Percentiles rank a stretch among this genome's conserved stretches.
These are phyloP conservation scores for Ceratocystis harringtonii DNA, from an alignment of 2,329 filamentous ascomycete species.

Conservation along the genomic window DNA sequence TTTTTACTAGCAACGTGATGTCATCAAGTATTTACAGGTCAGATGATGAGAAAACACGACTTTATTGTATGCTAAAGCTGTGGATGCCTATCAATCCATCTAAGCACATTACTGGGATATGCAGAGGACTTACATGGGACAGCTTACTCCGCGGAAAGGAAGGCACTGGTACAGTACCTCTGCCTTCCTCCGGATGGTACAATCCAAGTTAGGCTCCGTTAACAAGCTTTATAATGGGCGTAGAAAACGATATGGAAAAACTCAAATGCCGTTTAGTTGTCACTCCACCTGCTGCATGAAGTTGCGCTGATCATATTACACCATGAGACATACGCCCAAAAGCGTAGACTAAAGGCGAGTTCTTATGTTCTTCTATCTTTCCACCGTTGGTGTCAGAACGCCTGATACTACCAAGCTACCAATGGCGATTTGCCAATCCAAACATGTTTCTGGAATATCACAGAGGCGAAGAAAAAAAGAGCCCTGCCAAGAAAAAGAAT, in stretches of 20 bases:
- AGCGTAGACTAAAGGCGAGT: slow-evolving; percentile 43
- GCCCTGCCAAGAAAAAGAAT: neutral
- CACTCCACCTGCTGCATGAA: slow-evolving; percentile 47
- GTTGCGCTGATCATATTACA: slow-evolving; percentile 45
- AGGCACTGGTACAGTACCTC: slow-evolving; percentile 39
- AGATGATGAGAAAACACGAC: slow-evolving; percentile 29
- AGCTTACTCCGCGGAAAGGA: slow-evolving; percentile 40
- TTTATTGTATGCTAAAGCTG: slow-evolving; percentile 24
- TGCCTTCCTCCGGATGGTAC: slow-evolving; percentile 46
- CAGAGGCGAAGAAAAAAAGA: slow-evolving; percentile 30
- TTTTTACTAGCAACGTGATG: slow-evolving; percentile 28
- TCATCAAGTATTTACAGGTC: slow-evolving; percentile 30
- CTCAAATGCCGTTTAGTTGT: slow-evolving; percentile 31
- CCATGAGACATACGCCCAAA: slow-evolving; percentile 42
- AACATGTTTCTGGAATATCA: slow-evolving; percentile 45
- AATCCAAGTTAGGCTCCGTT: slow-evolving; percentile 39
- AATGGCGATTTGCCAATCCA: slow-evolving; percentile 43
- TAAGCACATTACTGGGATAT: slow-evolving; percentile 47
- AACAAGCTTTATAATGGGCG: slow-evolving; percentile 39
- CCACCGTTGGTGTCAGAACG: slow-evolving; percentile 12
- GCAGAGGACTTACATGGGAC: slow-evolving; percentile 37
- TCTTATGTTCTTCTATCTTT: neutral
- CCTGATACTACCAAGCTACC: slow-evolving; percentile 8
- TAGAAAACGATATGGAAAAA: slow-evolving; percentile 44
- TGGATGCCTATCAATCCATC: slow-evolving; percentile 44